A percentile compares a stretch with the other conserved stretches of the same genome.
phyloP scores from a whole-genome alignment of 2,329 filamentous ascomycete genomes.

The Ophiocordyceps camponoti-floridani region DNA sequence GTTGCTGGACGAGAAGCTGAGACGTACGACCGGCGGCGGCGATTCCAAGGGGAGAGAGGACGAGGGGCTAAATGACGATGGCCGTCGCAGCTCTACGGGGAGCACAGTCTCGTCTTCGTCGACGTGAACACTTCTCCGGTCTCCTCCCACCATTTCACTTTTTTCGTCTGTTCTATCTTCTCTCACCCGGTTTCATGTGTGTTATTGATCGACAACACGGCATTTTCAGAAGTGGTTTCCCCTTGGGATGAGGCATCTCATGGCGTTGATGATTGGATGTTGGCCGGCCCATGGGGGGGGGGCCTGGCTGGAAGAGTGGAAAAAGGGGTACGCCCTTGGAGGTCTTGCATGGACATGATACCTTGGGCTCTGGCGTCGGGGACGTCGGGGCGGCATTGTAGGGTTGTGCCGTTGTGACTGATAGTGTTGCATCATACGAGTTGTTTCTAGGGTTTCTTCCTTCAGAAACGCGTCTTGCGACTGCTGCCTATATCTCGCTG shows the following conservation, averaged over 20 bases:
- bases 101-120: conserved; percentile 16
- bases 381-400: conserved; percentile 1
- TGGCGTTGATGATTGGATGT: not conserved
- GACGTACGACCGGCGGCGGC: conserved; percentile 19
- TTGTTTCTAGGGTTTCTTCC: conserved; percentile 1
- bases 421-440: not conserved
- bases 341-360: conserved; percentile 16
- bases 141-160: conserved; percentile 1
- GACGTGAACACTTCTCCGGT: conserved; percentile 6
- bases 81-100: conserved; percentile 15
- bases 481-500: too few relatives aligned
- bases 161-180: conserved; percentile 1
- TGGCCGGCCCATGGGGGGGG: not conserved
- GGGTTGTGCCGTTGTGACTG: not conserved
- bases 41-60: conserved; percentile 13
- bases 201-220: conserved; percentile 1
- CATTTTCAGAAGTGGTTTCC: conserved; percentile 1
- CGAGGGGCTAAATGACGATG: conserved; percentile 11
- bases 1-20: conserved; percentile 55
- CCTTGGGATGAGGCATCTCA: too few relatives aligned
- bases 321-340: conserved; percentile 2
- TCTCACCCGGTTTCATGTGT: not conserved
- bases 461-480: too few relatives aligned
- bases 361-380: conserved; percentile 15
- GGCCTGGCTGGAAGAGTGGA: not conserved